These are phyloP conservation scores for Coemansia furcata DNA, from an alignment of 192 early-diverging fungal genomes.

Conservation along the genomic window DNA sequence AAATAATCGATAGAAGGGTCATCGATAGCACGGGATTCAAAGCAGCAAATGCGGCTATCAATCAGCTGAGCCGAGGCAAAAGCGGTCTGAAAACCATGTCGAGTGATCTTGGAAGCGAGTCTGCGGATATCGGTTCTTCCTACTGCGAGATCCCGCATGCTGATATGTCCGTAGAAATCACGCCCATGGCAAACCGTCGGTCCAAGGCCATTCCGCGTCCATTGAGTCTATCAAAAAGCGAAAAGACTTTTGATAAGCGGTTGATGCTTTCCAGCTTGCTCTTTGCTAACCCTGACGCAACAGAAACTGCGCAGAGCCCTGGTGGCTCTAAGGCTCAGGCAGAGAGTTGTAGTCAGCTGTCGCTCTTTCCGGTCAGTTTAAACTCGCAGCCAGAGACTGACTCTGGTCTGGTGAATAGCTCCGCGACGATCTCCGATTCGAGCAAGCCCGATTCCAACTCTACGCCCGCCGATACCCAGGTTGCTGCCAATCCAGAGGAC, in stretches of 20 bases:
- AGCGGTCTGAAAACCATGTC: background rate
- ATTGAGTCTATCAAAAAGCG: conserved; percentile 29
- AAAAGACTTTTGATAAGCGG: conserved; percentile 34
- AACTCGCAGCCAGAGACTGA: background rate
- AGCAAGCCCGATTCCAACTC: background rate
- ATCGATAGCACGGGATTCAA: conserved; percentile 8
- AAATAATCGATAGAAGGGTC: conserved; percentile 34
- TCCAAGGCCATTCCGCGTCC: conserved; percentile 23
- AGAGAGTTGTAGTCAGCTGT: background rate
- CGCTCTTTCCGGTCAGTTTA: background rate
- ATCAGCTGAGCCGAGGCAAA: background rate
- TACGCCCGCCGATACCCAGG: background rate
- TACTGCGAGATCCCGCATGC: background rate
- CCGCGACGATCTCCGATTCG: background rate
- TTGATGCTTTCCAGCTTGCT: conserved; percentile 40
- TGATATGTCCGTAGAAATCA: conserved; percentile 10
- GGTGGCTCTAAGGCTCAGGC: background rate
- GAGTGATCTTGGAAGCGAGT: conserved; percentile 19
- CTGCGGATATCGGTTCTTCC: background rate
- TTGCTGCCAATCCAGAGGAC: background rate
- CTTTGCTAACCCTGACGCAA: background rate
- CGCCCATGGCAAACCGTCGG: conserved; percentile 27
- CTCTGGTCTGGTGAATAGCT: background rate
- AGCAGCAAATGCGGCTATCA: background rate
- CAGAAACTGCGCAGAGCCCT: background rate